Evolutionary conservation across 2,329 filamentous ascomycete genomes (phyloP), one percentile per base, ranked within the genome.

Genomic region (Ilyonectria sp.): DNA sequence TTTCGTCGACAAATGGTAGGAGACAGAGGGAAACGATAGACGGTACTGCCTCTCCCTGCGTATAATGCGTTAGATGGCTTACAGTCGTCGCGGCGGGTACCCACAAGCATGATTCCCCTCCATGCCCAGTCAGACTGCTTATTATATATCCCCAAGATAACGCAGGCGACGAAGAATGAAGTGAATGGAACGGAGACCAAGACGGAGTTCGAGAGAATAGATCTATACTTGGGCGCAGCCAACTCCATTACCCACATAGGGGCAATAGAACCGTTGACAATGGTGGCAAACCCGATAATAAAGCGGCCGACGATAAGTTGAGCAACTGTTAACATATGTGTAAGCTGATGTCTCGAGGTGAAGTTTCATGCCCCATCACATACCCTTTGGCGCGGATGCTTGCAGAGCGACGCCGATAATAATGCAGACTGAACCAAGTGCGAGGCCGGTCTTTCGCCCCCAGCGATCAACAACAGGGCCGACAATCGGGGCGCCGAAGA

Each of bases 171-270:
- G 11, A 65, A 29, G 33, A 65, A 60, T 2, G 55, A 65, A n/a
- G 62, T 65, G 21, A 65, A 60, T 8, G 55, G 62, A 31, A 65
- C 58, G 7, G 62, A 50, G 10, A 65, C 50, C 13, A 65, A 37
- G 19, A 65, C 55, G 17, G 62, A 60, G 40, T 56, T 52, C 17
- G 62, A 60, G 7, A 65, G 56, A n/a, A 62, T 57, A 26, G 63
- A 49, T 57, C 53, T 60, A 50, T 66, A 66, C 21, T 21, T 66
- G 9, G 53, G 52, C 2, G 63, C 21, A 26, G 57, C 53, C 11
- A 66, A 33, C 29, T 66, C 63, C 63, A 66, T 66, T 1, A 66
- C 58, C 63, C 63, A 66, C 52, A 58, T 62, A 4, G 63, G 63
- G 23, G 63, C 58, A n/a, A 62, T 62, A 6, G 58, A 58, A 17